Conservation (phyloP, 192 early-diverging fungal species). For the Mortierella antarctica region DNA sequence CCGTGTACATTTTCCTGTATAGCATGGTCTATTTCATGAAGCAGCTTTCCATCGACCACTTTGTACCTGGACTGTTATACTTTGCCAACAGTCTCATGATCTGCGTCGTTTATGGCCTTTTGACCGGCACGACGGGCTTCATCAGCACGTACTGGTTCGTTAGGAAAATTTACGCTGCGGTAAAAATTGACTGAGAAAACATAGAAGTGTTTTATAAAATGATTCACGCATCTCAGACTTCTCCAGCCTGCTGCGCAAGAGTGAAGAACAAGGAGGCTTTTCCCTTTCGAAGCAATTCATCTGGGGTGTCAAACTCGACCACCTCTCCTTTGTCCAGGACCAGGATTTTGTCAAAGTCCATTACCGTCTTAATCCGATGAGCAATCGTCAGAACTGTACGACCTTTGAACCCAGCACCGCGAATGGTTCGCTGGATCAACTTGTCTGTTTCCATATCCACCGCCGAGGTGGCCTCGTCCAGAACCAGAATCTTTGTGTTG, state of each 20-base stretch:
- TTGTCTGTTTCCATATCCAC: conserved; percentile 90
- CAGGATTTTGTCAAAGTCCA: conserved; percentile 85
- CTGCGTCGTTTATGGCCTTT: conserved; percentile 70
- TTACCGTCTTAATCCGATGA: conserved; percentile 87
- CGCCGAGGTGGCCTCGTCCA: conserved; percentile 62
- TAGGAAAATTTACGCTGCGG: conserved; percentile 74
- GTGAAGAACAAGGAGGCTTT: conserved; percentile 69
- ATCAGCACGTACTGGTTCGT: conserved; percentile 78
- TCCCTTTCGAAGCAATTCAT: conserved; percentile 57
- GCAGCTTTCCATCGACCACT: conserved; percentile 67
- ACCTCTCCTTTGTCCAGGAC: conserved; percentile 81
- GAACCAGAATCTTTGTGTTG: conserved; percentile 60
- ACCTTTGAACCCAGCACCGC: conserved; percentile 72
- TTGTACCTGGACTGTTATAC: conserved; percentile 81
- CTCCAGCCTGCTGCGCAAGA: conserved; percentile 51
- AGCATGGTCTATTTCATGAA: conserved; percentile 79
- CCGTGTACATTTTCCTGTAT: conserved; percentile 86
- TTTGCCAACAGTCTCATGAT: conserved; percentile 78
- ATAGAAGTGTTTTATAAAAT: too few relatives aligned
- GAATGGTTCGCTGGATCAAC: conserved; percentile 88
- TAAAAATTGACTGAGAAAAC: conserved; percentile 69
- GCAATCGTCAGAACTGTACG: conserved; percentile 91
- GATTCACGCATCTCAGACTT: conserved; percentile 11
- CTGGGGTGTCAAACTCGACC: conserved; percentile 84
- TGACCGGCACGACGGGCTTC: conserved; percentile 83